Evolutionary conservation across 148 eudicot species (phyloP).

Genomic region (Pouteria glomerata): DNA sequence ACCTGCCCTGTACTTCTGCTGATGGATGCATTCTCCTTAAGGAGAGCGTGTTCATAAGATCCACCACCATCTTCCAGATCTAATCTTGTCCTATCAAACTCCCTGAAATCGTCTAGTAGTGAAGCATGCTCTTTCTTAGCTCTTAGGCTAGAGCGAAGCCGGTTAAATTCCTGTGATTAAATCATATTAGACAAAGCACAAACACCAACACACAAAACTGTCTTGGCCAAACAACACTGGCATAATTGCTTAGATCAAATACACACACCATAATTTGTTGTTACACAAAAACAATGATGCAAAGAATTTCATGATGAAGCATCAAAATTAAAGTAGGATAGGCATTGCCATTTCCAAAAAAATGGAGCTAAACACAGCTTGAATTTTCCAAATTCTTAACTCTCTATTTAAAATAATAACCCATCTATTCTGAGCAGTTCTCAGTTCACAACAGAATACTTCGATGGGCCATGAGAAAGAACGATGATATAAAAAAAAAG

Average conservation of each 20-base stretch:
- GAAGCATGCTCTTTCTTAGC: conserved; percentile 96
- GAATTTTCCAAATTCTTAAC: not conserved
- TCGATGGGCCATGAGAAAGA: no score
- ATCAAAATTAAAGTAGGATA: not conserved
- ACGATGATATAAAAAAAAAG: no score
- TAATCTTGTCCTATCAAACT: conserved; percentile 74
- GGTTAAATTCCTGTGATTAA: conserved; percentile 77
- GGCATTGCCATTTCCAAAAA: not conserved
- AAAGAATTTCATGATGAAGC: conserved; percentile 1
- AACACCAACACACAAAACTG: conserved; percentile 1
- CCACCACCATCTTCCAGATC: conserved; percentile 86
- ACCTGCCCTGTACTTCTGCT: conserved; percentile 85
- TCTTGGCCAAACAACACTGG: not conserved
- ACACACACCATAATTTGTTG: not conserved
- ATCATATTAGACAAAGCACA: conserved; percentile 14
- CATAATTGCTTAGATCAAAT: not conserved
- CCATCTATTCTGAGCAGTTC: no score
- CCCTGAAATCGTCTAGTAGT: conserved; percentile 84
- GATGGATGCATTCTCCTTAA: conserved; percentile 81
- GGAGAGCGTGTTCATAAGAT: conserved; percentile 55
- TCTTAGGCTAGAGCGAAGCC: conserved; percentile 81
- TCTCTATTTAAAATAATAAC: no score
- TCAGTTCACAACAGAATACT: no score
- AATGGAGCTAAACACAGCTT: not conserved
- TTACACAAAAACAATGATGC: not conserved